These are phyloP conservation scores for Reutealis trisperma DNA, from an alignment of 345 rosid genomes.

Conservation along the genomic window DNA sequence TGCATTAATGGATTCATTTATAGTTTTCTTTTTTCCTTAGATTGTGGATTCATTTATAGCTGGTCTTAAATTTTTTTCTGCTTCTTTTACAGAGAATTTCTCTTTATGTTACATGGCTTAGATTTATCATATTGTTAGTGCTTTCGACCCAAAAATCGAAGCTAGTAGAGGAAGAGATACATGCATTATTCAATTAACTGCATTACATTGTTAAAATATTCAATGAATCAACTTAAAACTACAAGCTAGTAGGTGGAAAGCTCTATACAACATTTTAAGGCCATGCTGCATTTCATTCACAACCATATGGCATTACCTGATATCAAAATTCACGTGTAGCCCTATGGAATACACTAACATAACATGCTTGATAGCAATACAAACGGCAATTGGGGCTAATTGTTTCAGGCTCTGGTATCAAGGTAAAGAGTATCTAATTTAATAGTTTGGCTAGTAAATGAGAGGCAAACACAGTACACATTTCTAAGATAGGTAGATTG, in stretches of 20 bases:
- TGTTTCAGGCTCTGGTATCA: too few relatives aligned
- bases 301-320: background rate
- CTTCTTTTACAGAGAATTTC: background rate
- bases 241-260: background rate
- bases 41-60: background rate
- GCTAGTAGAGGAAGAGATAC: background rate
- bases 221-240: background rate
- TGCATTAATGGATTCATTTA: too few relatives aligned
- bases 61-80: background rate
- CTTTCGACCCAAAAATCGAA: background rate
- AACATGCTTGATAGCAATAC: too few relatives aligned
- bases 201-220: background rate
- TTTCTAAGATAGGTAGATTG: too few relatives aligned
- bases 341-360: too few relatives aligned
- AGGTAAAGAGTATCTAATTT: too few relatives aligned
- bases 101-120: background rate
- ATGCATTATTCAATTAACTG: background rate
- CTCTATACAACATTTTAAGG: background rate
- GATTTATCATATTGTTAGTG: background rate
- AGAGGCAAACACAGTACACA: too few relatives aligned
- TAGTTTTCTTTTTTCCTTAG: too few relatives aligned
- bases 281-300: background rate
- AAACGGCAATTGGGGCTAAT: too few relatives aligned
- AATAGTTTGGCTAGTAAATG: too few relatives aligned
- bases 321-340: background rate